These are phyloP conservation scores for Sporormia fimetaria DNA, from an alignment of 495 filamentous ascomycete genomes.

Conservation along the genomic window DNA sequence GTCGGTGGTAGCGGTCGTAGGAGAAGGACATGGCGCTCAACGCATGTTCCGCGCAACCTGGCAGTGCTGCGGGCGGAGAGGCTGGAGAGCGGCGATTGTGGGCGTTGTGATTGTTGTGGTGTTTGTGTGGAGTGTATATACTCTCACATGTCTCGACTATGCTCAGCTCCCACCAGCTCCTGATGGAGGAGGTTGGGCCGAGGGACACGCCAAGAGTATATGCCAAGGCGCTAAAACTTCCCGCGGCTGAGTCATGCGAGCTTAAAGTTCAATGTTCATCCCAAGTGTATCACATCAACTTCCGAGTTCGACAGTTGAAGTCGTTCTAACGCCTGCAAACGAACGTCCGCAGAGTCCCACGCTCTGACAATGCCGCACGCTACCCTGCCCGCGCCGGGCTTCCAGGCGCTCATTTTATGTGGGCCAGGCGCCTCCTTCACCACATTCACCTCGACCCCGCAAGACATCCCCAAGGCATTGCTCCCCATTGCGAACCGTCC, in stretches of 20 bases:
- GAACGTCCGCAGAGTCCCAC: neutral
- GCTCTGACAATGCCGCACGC: conserved; percentile 53
- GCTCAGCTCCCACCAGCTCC: conserved; percentile 2
- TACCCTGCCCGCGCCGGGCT: conserved; percentile 61
- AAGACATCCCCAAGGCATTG: conserved; percentile 83
- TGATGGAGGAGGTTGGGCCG: neutral
- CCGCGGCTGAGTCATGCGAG: too few relatives aligned
- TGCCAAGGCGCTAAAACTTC: too few relatives aligned
- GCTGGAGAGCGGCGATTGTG: conserved; percentile 2
- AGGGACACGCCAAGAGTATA: too few relatives aligned
- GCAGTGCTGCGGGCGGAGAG: conserved; percentile 19
- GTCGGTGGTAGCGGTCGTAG: conserved; percentile 54
- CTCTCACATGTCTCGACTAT: conserved; percentile 4
- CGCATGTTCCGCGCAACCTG: conserved; percentile 8
- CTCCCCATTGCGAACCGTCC: conserved; percentile 88
- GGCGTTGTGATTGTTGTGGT: conserved; percentile 15
- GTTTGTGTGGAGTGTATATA: conserved; percentile 13
- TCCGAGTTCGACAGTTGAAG: too few relatives aligned
- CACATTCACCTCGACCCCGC: conserved; percentile 81
- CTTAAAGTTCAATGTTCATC: too few relatives aligned
- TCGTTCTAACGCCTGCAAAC: too few relatives aligned
- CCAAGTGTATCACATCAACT: too few relatives aligned
- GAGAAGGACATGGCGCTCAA: conserved; percentile 57
- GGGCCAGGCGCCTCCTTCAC: conserved; percentile 82
- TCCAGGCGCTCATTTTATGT: conserved; percentile 88